Percentiles rank a stretch among this genome's conserved stretches.
Evolutionary conservation across 2,329 filamentous ascomycete genomes (phyloP).

Genomic region (Monosporascus sp.): DNA sequence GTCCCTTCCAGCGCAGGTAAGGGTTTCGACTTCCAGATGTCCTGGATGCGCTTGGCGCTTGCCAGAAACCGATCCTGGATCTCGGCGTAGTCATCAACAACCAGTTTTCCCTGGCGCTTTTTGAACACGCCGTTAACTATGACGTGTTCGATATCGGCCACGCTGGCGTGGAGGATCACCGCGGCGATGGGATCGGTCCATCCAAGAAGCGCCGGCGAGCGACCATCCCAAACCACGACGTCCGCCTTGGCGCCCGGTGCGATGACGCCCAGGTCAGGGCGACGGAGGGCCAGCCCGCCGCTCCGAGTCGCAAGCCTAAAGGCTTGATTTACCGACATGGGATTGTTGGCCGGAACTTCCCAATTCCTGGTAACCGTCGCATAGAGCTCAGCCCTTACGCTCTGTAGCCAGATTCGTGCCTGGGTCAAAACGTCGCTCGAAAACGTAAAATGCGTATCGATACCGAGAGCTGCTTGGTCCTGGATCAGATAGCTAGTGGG

Average conservation of each 20-base stretch:
- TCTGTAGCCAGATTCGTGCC: constrained; percentile 49
- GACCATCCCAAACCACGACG: constrained; percentile 43
- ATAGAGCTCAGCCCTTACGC: constrained; percentile 33
- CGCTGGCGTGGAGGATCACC: constrained; percentile 45
- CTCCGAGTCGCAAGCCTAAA: constrained; percentile 49
- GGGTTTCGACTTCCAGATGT: constrained; percentile 14
- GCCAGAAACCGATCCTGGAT: constrained; percentile 23
- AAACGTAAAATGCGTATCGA: constrained; percentile 50
- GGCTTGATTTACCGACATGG: constrained; percentile 49
- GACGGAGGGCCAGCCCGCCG: constrained; percentile 44
- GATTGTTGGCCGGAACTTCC: constrained; percentile 39
- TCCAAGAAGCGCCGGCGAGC: constrained; percentile 41
- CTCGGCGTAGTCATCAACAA: constrained; percentile 12
- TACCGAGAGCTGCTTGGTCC: constrained; percentile 47
- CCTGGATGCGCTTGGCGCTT: constrained; percentile 26
- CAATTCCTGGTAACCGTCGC: constrained; percentile 32
- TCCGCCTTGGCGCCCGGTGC: constrained; percentile 44
- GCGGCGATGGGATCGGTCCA: constrained; percentile 50
- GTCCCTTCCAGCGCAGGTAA: constrained; percentile 15
- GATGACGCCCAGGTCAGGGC: constrained; percentile 43
- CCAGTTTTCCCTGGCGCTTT: constrained; percentile 35
- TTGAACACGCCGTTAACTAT: constrained; percentile 40
- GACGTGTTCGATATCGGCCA: constrained; percentile 44
- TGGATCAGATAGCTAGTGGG: constrained; percentile 34
- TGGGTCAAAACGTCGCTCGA: constrained; percentile 46